A percentile compares a stretch with the other conserved stretches of the same genome.
Evolutionary conservation across 345 rosid genomes (phyloP).

Genomic region (Garcia nutans): DNA sequence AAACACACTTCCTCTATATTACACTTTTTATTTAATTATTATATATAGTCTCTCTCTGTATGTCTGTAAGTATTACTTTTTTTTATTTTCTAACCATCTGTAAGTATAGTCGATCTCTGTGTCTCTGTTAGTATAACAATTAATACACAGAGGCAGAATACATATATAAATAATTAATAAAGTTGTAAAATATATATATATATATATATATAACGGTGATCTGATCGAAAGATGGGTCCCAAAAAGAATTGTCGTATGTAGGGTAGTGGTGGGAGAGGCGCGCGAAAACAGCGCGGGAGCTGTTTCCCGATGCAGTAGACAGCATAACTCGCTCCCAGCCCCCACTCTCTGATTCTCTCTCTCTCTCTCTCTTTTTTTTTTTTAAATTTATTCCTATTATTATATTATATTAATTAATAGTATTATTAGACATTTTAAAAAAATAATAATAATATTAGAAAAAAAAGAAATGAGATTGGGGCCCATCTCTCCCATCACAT

Average conservation of each 20-base stretch:
- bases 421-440: too few species aligned
- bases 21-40: too few species aligned
- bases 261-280: slow-evolving; percentile 28
- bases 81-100: too few species aligned
- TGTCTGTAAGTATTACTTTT: too few species aligned
- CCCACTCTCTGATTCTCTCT: background rate
- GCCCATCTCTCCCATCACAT: slow-evolving; percentile 12
- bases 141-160: background rate
- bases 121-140: too few species aligned
- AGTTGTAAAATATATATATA: background rate
- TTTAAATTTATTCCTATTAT: too few species aligned
- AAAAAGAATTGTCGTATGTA: background rate
- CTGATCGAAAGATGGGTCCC: background rate
- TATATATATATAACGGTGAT: background rate
- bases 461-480: background rate
- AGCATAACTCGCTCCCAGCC: background rate
- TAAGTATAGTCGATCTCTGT: too few species aligned
- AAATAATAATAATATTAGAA: background rate
- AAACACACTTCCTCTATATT: too few species aligned
- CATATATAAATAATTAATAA: too few species aligned
- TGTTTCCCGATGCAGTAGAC: slow-evolving; percentile 31
- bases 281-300: slow-evolving; percentile 46
- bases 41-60: too few species aligned
- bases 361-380: background rate
- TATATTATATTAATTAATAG: too few species aligned